phyloP scores from a whole-genome alignment of 2,329 filamentous ascomycete species.

The Lachnellula suecica region DNA sequence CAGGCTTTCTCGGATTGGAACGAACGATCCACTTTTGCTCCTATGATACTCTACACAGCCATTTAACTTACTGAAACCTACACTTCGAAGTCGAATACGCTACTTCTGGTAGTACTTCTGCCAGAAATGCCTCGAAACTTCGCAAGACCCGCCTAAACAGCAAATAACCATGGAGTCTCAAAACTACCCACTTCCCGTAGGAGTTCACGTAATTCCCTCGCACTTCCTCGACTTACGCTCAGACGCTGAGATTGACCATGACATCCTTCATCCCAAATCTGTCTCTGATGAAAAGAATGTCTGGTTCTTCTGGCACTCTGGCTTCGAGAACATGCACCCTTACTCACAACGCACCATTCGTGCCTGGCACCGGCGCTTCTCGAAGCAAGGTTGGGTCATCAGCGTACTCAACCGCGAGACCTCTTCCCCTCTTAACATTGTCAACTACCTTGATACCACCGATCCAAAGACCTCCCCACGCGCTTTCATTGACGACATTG shows the following conservation, averaged over 20 bases:
- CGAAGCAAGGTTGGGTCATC: slow-evolving; percentile 50
- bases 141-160: no score
- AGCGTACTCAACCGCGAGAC: slow-evolving; percentile 48
- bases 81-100: no score
- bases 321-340: slow-evolving; percentile 47
- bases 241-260: slow-evolving; percentile 45
- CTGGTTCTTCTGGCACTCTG: slow-evolving; percentile 59
- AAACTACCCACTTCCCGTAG: slow-evolving; percentile 36
- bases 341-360: slow-evolving; percentile 53
- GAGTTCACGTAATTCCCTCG: slow-evolving; percentile 41
- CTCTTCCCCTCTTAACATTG: slow-evolving; percentile 46
- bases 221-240: slow-evolving; percentile 44
- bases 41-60: no score
- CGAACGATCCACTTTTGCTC: no score
- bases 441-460: slow-evolving; percentile 46
- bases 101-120: no score
- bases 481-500: slow-evolving; percentile 48
- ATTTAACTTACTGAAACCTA: no score
- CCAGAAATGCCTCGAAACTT: no score
- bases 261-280: slow-evolving; percentile 39
- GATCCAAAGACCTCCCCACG: slow-evolving; percentile 45
- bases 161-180: slow-evolving; percentile 20
- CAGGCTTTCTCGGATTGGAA: no score
- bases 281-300: slow-evolving; percentile 49
- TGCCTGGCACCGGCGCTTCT: slow-evolving; percentile 53